Conservation (phyloP, 73 alveolate genomes). For the Paramecium caudatum region DNA sequence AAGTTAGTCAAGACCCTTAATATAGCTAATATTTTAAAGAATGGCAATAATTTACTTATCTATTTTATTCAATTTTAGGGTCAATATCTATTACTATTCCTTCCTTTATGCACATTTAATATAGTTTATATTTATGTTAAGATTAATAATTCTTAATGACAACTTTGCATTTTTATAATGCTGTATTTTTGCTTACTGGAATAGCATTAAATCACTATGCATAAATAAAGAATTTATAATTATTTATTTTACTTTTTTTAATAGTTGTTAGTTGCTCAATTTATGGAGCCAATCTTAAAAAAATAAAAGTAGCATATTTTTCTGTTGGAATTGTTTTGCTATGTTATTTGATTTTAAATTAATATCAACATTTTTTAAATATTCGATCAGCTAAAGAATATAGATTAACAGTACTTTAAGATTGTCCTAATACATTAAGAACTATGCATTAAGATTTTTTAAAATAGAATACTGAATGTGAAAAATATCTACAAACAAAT, state of each 20-base stretch:
- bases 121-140: constrained; percentile 27
- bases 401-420: neutral
- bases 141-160: neutral
- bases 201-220: constrained; percentile 13
- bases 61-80: neutral
- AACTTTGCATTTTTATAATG: neutral
- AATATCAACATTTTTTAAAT: constrained; percentile 5
- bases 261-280: neutral
- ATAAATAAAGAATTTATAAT: neutral
- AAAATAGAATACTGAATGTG: neutral
- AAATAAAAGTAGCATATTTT: neutral
- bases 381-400: neutral
- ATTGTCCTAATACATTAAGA: constrained; percentile 3
- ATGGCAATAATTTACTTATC: constrained; percentile 16
- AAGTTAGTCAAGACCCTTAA: neutral
- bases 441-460: neutral
- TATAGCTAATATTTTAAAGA: neutral
- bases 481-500: neutral
- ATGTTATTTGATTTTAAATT: neutral
- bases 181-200: constrained; percentile 16
- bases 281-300: neutral
- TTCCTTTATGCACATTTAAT: neutral
- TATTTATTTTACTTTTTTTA: neutral
- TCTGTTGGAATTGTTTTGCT: neutral
- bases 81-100: neutral